These are phyloP conservation scores for Cercophora sp. DNA, from an alignment of 495 filamentous ascomycete genomes.

Conservation along the genomic window DNA sequence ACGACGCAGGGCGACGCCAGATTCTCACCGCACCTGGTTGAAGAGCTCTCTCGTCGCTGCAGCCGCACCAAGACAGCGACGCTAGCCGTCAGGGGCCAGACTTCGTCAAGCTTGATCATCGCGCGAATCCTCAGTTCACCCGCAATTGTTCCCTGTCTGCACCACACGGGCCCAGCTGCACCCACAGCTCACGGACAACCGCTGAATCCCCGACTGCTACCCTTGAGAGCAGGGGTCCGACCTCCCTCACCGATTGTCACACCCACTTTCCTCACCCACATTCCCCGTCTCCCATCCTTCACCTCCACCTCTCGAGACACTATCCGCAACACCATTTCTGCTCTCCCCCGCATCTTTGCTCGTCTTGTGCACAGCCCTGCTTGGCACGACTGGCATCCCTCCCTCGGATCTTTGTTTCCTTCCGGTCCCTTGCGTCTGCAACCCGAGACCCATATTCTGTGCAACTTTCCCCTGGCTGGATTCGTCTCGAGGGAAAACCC, in stretches of 20 bases:
- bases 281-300: constrained; percentile 5
- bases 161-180: background rate
- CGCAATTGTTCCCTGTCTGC: constrained; percentile 1
- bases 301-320: constrained; percentile 42
- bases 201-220: constrained; percentile 14
- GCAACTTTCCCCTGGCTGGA: constrained; percentile 1
- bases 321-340: constrained; percentile 40
- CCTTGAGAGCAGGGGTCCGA: background rate
- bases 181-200: constrained; percentile 6
- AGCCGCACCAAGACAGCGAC: constrained; percentile 16
- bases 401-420: constrained; percentile 22
- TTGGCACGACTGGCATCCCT: constrained; percentile 14
- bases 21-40: constrained; percentile 15
- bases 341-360: constrained; percentile 18
- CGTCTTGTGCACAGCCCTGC: constrained; percentile 7
- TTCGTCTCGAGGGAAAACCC: background rate
- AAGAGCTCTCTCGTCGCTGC: constrained; percentile 14
- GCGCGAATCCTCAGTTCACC: constrained; percentile 17
- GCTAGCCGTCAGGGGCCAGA: constrained; percentile 15
- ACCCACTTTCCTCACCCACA: constrained; percentile 6
- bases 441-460: constrained; percentile 17
- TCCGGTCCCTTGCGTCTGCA: constrained; percentile 13
- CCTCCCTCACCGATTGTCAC: constrained; percentile 1
- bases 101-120: constrained; percentile 25
- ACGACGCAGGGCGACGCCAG: constrained; percentile 12